A percentile compares a stretch with the other conserved stretches of the same genome.
Conservation (phyloP, 1,284 basidiomycete species). For the Chalciporus sp. region DNA sequence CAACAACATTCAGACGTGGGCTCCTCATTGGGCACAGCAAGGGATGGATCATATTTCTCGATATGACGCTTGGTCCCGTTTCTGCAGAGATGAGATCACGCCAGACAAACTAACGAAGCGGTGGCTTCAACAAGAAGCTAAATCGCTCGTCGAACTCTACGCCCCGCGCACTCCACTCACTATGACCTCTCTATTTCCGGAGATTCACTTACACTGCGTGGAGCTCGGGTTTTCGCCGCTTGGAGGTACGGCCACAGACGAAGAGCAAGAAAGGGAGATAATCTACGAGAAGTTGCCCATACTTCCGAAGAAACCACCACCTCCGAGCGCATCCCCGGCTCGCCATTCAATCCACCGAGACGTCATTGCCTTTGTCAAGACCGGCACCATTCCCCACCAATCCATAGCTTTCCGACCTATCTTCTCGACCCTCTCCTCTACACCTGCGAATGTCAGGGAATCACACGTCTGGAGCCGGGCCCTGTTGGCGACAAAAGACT, state of each 20-base stretch:
- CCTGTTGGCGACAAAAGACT: slow-evolving; percentile 36
- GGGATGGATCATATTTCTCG: slow-evolving; percentile 38
- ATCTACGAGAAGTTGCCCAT: slow-evolving; percentile 45
- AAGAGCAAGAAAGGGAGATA: slow-evolving; percentile 22
- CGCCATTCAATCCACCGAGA: slow-evolving; percentile 4
- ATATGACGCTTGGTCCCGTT: slow-evolving; percentile 7
- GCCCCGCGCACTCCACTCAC: slow-evolving; percentile 1
- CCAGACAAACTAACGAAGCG: slow-evolving; percentile 19
- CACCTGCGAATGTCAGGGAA: slow-evolving; percentile 10
- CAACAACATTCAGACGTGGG: slow-evolving; percentile 40
- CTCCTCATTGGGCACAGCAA: slow-evolving; percentile 51
- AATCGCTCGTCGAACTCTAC: slow-evolving; percentile 42
- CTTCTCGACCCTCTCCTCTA: slow-evolving; percentile 18
- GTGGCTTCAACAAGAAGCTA: slow-evolving; percentile 46
- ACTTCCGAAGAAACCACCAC: slow-evolving; percentile 35
- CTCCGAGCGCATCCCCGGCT: neutral
- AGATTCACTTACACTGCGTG: neutral
- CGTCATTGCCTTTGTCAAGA: slow-evolving; percentile 26
- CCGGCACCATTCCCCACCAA: slow-evolving; percentile 17
- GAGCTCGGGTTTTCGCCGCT: neutral
- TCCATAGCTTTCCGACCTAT: slow-evolving; percentile 11
- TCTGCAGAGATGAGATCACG: slow-evolving; percentile 10
- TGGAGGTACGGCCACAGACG: neutral
- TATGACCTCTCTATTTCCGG: neutral
- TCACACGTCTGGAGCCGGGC: slow-evolving; percentile 21